A percentile compares a stretch with the other conserved stretches of the same genome.
These are phyloP conservation scores for Microcos paniculata DNA, from an alignment of 345 rosid genomes.

Conservation along the genomic window DNA sequence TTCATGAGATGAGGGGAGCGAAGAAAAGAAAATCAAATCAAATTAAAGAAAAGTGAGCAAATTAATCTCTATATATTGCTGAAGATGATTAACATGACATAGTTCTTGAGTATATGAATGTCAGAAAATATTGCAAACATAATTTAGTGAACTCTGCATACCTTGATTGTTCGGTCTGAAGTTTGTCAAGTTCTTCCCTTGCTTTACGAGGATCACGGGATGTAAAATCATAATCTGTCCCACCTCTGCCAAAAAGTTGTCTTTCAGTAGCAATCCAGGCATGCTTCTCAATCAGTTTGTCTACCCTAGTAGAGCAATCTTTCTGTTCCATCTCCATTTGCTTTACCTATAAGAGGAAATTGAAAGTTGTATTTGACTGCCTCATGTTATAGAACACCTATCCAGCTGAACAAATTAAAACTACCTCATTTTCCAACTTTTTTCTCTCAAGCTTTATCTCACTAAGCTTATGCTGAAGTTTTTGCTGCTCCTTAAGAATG, in stretches of 20 bases:
- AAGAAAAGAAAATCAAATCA: conserved; percentile 12
- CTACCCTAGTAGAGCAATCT: conserved; percentile 79
- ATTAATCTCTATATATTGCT: conserved; percentile 11
- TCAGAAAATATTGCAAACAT: conserved; percentile 3
- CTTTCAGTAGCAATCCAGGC: conserved; percentile 93
- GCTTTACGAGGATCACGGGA: conserved; percentile 73
- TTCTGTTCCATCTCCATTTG: conserved; percentile 90
- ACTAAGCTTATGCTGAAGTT: conserved; percentile 62
- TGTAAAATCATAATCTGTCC: conserved; percentile 92
- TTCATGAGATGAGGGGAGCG: conserved; percentile 23
- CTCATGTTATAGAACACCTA: conserved; percentile 11
- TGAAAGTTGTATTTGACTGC: background rate
- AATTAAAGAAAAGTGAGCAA: conserved; percentile 1
- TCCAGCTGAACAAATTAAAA: background rate
- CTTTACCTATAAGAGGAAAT: conserved; percentile 43
- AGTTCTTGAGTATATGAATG: background rate
- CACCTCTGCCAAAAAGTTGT: conserved; percentile 90
- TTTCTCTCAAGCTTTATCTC: conserved; percentile 83
- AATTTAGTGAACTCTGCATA: conserved; percentile 18
- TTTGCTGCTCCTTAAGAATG: conserved; percentile 67
- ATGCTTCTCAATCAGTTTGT: conserved; percentile 87
- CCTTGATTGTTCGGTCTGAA: conserved; percentile 93
- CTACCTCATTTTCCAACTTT: conserved; percentile 97
- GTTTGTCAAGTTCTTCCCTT: conserved; percentile 74
- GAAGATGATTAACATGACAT: background rate